A percentile compares a stretch with the other conserved stretches of the same genome.
Evolutionary conservation across 768 basidiomycete genomes (phyloP).

Genomic region (Kwoniella europaea): DNA sequence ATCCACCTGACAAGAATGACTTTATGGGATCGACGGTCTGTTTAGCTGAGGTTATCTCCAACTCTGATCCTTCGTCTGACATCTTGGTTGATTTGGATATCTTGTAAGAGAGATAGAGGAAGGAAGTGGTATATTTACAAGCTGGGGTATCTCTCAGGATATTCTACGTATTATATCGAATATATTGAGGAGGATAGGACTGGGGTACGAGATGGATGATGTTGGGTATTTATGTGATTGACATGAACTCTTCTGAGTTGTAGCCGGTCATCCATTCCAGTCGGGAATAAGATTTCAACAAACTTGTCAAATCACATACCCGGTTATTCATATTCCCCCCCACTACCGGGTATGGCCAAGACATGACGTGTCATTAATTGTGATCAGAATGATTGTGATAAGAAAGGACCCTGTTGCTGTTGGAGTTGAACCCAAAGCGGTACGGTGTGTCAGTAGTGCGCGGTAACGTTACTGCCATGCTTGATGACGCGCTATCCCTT

Average conservation of each 20-base stretch:
- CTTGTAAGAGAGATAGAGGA: background rate
- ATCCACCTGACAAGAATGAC: conserved; percentile 90
- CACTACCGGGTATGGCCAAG: background rate
- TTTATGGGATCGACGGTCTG: conserved; percentile 63
- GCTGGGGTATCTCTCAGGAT: background rate
- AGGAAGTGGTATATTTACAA: background rate
- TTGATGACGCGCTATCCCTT: conserved; percentile 3
- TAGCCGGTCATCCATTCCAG: background rate
- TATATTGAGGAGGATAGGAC: background rate
- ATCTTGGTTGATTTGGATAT: conserved; percentile 25
- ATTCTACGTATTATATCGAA: background rate
- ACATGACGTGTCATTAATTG: background rate
- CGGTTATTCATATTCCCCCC: conserved; percentile 7
- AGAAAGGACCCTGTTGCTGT: too few species aligned
- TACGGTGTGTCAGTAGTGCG: background rate
- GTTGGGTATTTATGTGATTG: background rate
- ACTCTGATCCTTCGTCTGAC: conserved; percentile 42
- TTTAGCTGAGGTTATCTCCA: conserved; percentile 38
- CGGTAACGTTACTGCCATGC: background rate
- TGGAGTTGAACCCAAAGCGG: background rate
- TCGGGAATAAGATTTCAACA: background rate
- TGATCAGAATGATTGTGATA: background rate
- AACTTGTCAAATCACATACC: background rate
- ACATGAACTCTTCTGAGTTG: too few species aligned
- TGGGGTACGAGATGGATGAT: background rate